Evolutionary conservation across 2,329 filamentous ascomycete species (phyloP), one percentile per base, ranked within the genome.

Genomic region (Botrytis sinoallii): DNA sequence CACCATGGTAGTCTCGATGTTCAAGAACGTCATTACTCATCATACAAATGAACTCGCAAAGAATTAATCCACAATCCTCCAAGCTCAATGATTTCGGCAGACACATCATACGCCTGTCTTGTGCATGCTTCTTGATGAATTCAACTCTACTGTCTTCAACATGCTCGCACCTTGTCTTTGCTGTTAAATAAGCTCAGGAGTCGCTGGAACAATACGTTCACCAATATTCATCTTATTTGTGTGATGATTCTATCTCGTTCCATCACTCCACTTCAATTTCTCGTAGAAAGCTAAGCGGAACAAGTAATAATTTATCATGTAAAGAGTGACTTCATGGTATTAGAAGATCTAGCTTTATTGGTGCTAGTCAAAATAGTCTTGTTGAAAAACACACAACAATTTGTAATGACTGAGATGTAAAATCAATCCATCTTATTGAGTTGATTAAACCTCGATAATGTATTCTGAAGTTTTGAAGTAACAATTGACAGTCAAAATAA

Each of bases 71-170:
- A 5, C 4, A 14, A 52, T n/a, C 10, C 10, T 52, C 12, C 22
- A n/a, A 52, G 10, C 25, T 52, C 10, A 14, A 25, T 32, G 32
- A 32, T 32, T 3, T 32, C 32, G 32, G 4, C 3, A 32, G 32
- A 32, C 32, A 32, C 3, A 32, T 32, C 32, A 32, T 32, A 32
- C 32, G 32, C n/a, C 14, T 57, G 7, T 55, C 52, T 57, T 9
- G 14, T 57, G n/a, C 3, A 29, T 18, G 6, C 0, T 57, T 57
- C 3, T 14, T 29, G 16, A 7, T 29, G 0, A 2, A 16, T n/a
- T n/a, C 3, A 3, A 16, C 6, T n/a, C 48, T n/a, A 7, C 48
- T n/a, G n/a, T 55, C 2, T 16, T 16, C 14, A n/a, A 0, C 1
- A 14, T 16, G 0, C 3, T 52, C 25, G 5, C 48, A 52, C 25